Conservation (phyloP, 2,329 filamentous ascomycete species). For the Monilinia fructicola region DNA sequence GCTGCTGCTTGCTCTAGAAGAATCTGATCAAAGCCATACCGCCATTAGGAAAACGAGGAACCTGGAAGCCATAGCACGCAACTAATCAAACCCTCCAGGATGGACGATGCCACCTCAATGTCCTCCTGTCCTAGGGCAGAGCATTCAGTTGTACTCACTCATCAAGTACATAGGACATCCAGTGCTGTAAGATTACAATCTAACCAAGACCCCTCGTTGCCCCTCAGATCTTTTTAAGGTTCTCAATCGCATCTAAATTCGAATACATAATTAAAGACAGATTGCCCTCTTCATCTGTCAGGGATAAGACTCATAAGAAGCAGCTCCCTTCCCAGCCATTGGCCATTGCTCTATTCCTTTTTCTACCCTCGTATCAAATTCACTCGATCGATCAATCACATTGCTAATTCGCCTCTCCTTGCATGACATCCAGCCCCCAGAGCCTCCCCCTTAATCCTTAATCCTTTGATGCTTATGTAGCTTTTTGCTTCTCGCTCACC, state of each 20-base stretch:
- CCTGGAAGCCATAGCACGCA: background rate
- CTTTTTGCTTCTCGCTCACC: conserved; percentile 11
- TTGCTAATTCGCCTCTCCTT: conserved; percentile 14
- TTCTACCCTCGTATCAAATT: background rate
- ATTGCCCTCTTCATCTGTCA: background rate
- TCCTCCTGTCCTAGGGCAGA: no score
- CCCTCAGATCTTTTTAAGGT: conserved; percentile 1
- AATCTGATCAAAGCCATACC: no score
- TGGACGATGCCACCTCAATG: no score
- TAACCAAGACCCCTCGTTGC: conserved; percentile 3
- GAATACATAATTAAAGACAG: conserved; percentile 1
- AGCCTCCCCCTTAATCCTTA: conserved; percentile 14
- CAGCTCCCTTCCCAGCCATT: conserved; percentile 10
- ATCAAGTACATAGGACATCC: no score
- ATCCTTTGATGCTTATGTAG: conserved; percentile 16
- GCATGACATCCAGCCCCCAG: conserved; percentile 19
- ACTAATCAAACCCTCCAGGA: background rate
- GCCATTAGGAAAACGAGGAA: background rate
- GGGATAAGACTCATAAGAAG: conserved; percentile 18
- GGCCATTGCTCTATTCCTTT: background rate
- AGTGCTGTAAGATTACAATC: no score
- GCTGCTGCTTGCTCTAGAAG: no score
- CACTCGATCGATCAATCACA: conserved; percentile 7
- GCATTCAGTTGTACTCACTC: background rate
- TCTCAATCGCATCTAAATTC: background rate